Evolutionary conservation across 2,329 filamentous ascomycete genomes (phyloP), one percentile per base, ranked within the genome.

Genomic region (Didymella segeticola): DNA sequence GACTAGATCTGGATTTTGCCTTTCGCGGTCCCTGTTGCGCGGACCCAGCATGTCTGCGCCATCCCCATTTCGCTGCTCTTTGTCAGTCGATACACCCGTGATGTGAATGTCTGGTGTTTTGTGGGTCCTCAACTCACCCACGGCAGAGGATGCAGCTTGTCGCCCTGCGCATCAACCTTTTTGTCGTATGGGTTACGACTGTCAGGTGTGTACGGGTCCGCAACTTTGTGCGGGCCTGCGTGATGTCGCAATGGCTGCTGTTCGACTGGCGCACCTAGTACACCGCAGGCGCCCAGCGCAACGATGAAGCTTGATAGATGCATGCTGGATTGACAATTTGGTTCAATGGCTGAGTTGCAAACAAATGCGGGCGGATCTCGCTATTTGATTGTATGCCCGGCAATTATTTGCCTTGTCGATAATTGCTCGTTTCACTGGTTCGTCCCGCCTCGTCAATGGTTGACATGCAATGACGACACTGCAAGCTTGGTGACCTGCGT

Each of bases 1-100:
- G 33, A 91, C 79, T 36, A 90, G 76, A 71, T 91, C 88, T 0
- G 89, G 88, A 69, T 85, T 88, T 75, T 91, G 85, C 38, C 85
- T 80, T 47, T 89, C 85, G 19, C 89, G 85, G 43, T 83, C 83
- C 54, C 77, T 79, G 70, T 91, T 92, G 72, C 86, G 85, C 0
- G 89, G 89, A 0, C 89, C 89, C 19, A 90, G 76, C 12, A 91
- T 83, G 9, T 82, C 85, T 14, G 86, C 81, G 19, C 89, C 89
- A 20, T 84, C 68, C 20, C 86, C 86, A 66, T 75, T 73, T 56
- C 73, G 64, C 70, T 74, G 47, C 29, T 5, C 22, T 6, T 33
- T 49, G 52, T 68, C 56, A 62, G 61, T 12, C 46, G 8, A 19
- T 37, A 11, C 5, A 10, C 19, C 25, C 25, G 27, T 39, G 20